phyloP scores from a whole-genome alignment of 1,284 basidiomycete species.

The Agroathelia rolfsii region DNA sequence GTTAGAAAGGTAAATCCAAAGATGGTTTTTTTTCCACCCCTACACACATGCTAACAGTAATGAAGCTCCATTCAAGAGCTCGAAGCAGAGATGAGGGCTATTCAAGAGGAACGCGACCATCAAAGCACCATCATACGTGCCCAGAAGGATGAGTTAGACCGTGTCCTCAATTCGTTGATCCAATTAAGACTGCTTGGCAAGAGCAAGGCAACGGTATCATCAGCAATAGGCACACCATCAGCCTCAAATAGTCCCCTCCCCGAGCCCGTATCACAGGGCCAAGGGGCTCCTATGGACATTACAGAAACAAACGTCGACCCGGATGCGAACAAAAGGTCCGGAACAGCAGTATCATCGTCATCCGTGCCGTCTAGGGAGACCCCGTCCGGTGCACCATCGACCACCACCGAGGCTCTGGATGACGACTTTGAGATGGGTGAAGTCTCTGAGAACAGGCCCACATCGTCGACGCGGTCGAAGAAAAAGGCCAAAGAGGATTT shows the following conservation, averaged over 20 bases:
- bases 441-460: constrained; percentile 63
- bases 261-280: too few species aligned
- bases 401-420: constrained; percentile 30
- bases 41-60: constrained; percentile 5
- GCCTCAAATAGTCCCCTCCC: too few species aligned
- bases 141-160: constrained; percentile 58
- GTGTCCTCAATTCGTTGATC: constrained; percentile 50
- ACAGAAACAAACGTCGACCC: too few species aligned
- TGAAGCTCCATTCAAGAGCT: constrained; percentile 54
- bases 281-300: too few species aligned
- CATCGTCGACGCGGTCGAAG: constrained; percentile 34
- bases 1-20: constrained; percentile 48
- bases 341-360: constrained; percentile 3
- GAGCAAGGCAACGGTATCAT: constrained; percentile 36
- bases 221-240: constrained; percentile 30
- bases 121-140: constrained; percentile 55
- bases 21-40: neutral
- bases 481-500: constrained; percentile 57
- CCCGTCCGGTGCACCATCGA: too few species aligned
- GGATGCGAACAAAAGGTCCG: constrained; percentile 3
- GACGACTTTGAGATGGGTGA: constrained; percentile 85
- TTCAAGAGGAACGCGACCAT: constrained; percentile 61
- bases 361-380: constrained; percentile 3
- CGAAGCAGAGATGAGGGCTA: constrained; percentile 69
- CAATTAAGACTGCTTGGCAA: constrained; percentile 58